Evolutionary conservation across 306 rosid species (phyloP), one percentile per base, ranked within the genome.

Genomic region (Inga oerstediana): DNA sequence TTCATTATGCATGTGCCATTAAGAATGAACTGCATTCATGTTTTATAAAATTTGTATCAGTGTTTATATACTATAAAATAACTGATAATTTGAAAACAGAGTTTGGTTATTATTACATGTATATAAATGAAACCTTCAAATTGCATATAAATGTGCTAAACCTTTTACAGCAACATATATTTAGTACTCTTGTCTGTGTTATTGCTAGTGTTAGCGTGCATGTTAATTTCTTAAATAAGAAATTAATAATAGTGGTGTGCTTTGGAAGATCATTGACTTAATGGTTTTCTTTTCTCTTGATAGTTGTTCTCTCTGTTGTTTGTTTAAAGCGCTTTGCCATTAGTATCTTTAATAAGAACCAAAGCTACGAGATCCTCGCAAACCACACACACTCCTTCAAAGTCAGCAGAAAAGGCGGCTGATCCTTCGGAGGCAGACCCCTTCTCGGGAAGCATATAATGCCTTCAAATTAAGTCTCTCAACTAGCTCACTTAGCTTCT

Each of bases 361-460:
- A 80, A 43, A 79, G 45, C 66, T 34, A 48, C 81, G 79, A 41
- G 84, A 81, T 84, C 80, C 85, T 89, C 89, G 90, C 91, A 80
- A 85, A 86, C 78, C 92, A 84, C 91, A 91, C 87, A 75, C 62
- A 41, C 51, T 72, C 30, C 74, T 82, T 90, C 87, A 83, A 88
- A 89, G 89, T 89, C 92, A 86, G 93, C 99, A 88, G 82, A 92
- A 94, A 97, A 89, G 88, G 85, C 90, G 98, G 99, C 98, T 92
- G 84, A 97, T 77, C 95, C 97, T 90, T 92, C 99, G 98, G 99
- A 84, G 86, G 72, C 80, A 84, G 88, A 91, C 86, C 91, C 97
- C 99, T 86, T 77, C 61, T 45, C 77, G 84, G 94, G 97, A 86
- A 94, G 82, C 98, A 94, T 89, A 91, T 90, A 90, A 91, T 89